These are phyloP conservation scores for Apiospora malaysiana DNA, from an alignment of 2,329 filamentous ascomycete species.

Conservation along the genomic window DNA sequence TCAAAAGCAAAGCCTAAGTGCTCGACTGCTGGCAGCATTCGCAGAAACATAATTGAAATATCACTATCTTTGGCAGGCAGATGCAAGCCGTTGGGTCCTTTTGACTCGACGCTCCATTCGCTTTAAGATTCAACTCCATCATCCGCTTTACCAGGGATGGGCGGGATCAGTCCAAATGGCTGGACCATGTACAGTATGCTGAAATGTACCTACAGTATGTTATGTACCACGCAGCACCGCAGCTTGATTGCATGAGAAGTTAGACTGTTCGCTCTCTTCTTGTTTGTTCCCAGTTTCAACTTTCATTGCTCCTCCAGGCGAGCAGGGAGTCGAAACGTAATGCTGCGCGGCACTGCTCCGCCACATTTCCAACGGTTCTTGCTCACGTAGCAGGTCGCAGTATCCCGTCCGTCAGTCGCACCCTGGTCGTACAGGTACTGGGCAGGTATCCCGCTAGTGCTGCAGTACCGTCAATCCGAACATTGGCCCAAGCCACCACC, in stretches of 20 bases:
- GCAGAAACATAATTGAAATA: constrained; percentile 14
- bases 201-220: neutral
- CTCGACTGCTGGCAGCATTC: neutral
- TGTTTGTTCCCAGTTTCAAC: constrained; percentile 19
- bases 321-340: constrained; percentile 18
- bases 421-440: constrained; percentile 16
- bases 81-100: neutral
- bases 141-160: constrained; percentile 5
- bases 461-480: neutral
- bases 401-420: neutral
- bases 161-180: neutral
- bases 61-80: constrained; percentile 9
- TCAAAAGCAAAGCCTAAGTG: neutral
- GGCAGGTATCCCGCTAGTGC: constrained; percentile 8
- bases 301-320: constrained; percentile 18
- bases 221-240: neutral
- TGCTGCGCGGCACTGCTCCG: constrained; percentile 14
- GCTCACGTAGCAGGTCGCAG: neutral
- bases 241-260: neutral
- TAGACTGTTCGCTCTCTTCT: constrained; percentile 5
- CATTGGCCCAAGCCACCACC: constrained; percentile 2
- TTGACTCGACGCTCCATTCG: neutral
- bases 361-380: constrained; percentile 18
- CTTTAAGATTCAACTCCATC: constrained; percentile 18
- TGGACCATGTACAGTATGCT: neutral